phyloP scores from a whole-genome alignment of 2,329 filamentous ascomycete genomes.

The Endothia cerciana region DNA sequence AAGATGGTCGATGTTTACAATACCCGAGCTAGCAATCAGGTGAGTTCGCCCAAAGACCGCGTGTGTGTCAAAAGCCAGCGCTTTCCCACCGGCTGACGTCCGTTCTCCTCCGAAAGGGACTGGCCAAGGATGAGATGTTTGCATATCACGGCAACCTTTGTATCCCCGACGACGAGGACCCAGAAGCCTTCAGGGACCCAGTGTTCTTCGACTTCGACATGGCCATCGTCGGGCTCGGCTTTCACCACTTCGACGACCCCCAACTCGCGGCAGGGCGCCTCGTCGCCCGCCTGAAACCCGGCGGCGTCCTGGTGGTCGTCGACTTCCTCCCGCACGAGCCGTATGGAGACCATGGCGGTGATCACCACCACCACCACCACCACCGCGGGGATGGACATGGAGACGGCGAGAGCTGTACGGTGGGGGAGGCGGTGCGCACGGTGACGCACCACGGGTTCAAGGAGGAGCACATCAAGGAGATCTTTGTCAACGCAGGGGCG shows the following conservation, averaged over 20 bases:
- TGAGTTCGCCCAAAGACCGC: constrained; percentile 38
- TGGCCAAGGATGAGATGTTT: constrained; percentile 55
- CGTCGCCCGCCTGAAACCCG: constrained; percentile 63
- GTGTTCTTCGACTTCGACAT: constrained; percentile 73
- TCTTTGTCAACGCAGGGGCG: constrained; percentile 68
- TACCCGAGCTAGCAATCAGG: constrained; percentile 57
- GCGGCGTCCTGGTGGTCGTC: constrained; percentile 69
- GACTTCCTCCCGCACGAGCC: constrained; percentile 65
- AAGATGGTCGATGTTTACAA: constrained; percentile 75
- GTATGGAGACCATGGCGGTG: background rate
- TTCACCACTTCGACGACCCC: constrained; percentile 72
- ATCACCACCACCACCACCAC: constrained; percentile 1
- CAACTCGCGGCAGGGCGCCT: constrained; percentile 61
- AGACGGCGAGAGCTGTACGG: background rate
- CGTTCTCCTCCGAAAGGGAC: constrained; percentile 43
- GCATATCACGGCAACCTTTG: constrained; percentile 64
- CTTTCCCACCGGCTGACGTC: background rate
- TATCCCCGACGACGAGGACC: constrained; percentile 47
- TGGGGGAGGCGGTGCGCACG: constrained; percentile 45
- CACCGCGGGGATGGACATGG: background rate
- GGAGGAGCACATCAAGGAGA: constrained; percentile 57
- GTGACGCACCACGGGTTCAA: constrained; percentile 71
- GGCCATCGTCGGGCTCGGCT: constrained; percentile 57
- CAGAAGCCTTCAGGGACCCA: constrained; percentile 59
- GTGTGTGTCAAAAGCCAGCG: background rate